Evolutionary conservation across 1,284 basidiomycete species (phyloP).

Genomic region (Pseudozyma thailandica): DNA sequence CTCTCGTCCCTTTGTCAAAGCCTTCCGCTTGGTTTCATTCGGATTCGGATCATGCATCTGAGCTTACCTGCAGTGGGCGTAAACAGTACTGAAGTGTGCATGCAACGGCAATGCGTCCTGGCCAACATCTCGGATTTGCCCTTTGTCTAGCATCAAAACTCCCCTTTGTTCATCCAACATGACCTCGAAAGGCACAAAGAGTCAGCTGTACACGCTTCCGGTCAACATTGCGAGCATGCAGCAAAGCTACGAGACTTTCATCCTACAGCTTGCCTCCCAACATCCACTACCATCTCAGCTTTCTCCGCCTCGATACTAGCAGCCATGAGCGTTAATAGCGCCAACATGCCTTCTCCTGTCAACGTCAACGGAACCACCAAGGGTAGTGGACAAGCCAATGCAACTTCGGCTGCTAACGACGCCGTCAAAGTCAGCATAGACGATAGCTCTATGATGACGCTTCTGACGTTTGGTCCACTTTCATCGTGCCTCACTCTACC

Average conservation of each 20-base stretch:
- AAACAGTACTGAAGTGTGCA: neutral
- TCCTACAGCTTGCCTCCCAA: no score
- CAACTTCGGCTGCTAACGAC: neutral
- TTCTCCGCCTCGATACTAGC: no score
- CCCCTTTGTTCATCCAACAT: constrained; percentile 6
- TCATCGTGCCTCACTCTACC: constrained; percentile 30
- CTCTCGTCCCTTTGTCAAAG: constrained; percentile 16
- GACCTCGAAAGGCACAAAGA: no score
- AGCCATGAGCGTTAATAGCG: neutral
- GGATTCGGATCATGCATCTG: neutral
- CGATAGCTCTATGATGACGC: neutral
- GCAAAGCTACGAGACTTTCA: neutral
- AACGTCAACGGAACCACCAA: neutral
- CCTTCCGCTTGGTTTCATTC: neutral
- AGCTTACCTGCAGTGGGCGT: constrained; percentile 1
- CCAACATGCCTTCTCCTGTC: neutral
- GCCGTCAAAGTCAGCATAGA: neutral
- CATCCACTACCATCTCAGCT: no score
- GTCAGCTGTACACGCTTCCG: no score
- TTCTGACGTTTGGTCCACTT: constrained; percentile 30
- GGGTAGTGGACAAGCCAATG: neutral
- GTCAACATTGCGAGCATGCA: neutral
- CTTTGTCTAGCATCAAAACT: neutral
- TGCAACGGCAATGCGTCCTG: neutral
- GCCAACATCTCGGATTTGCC: neutral